Evolutionary conservation across 805 yeast genomes (phyloP).

Genomic region (Wickerhamomyces silvicola): DNA sequence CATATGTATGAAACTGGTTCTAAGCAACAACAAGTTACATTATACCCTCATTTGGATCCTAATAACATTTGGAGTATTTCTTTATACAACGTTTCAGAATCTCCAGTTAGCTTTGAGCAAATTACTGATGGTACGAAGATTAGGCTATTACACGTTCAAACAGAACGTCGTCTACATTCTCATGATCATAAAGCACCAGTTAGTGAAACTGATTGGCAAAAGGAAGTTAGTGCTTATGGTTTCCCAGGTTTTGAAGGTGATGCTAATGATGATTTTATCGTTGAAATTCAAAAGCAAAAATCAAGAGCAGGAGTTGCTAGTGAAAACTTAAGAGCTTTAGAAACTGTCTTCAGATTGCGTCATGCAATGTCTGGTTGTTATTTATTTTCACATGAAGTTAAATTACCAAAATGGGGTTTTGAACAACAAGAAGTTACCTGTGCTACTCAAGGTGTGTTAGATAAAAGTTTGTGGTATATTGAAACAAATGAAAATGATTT

Average conservation of each 20-base stretch:
- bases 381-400: slow-evolving; percentile 67
- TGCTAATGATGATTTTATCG: slow-evolving; percentile 75
- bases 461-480: slow-evolving; percentile 63
- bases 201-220: slow-evolving; percentile 73
- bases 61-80: slow-evolving; percentile 73
- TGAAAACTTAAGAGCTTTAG: slow-evolving; percentile 53
- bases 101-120: slow-evolving; percentile 53
- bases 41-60: slow-evolving; percentile 70
- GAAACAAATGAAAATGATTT: slow-evolving; percentile 58
- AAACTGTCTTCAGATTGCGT: slow-evolving; percentile 64
- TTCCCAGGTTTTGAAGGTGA: slow-evolving; percentile 73
- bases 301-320: slow-evolving; percentile 48
- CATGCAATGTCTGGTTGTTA: slow-evolving; percentile 79
- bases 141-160: slow-evolving; percentile 52
- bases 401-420: slow-evolving; percentile 78
- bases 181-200: slow-evolving; percentile 81
- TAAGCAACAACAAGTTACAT: slow-evolving; percentile 75
- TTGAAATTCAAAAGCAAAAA: slow-evolving; percentile 57
- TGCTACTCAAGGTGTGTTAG: slow-evolving; percentile 60
- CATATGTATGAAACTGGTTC: slow-evolving; percentile 72
- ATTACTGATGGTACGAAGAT: slow-evolving; percentile 64
- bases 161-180: slow-evolving; percentile 69
- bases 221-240: slow-evolving; percentile 75
- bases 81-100: slow-evolving; percentile 53
- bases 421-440: slow-evolving; percentile 83